Evolutionary conservation across 805 yeast genomes (phyloP).

Genomic region (Metschnikowia amazonensis): DNA sequence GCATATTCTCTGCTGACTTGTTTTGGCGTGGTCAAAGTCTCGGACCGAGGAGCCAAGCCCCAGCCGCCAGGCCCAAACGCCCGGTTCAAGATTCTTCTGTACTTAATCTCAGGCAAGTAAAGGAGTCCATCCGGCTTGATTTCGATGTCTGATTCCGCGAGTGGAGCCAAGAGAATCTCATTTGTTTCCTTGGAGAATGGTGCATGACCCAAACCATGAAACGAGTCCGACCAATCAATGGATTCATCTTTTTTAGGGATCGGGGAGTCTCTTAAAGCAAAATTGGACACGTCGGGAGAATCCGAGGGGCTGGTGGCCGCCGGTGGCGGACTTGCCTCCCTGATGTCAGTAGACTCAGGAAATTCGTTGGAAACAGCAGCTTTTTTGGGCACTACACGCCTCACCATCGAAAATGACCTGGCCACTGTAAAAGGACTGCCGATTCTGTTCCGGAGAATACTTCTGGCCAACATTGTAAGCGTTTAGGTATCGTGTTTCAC

Average conservation of each 20-base stretch:
- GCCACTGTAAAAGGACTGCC: conserved; percentile 14
- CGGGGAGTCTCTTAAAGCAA: conserved; percentile 25
- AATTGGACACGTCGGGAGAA: conserved; percentile 2
- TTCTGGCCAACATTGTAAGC: conserved; percentile 7
- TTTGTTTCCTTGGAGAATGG: conserved; percentile 65
- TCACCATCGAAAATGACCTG: conserved; percentile 16
- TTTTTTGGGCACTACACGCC: conserved; percentile 15
- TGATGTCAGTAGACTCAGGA: not conserved
- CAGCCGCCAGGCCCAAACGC: conserved; percentile 99
- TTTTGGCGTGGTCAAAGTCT: conserved; percentile 68
- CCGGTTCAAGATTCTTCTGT: conserved; percentile 78
- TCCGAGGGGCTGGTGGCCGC: not conserved
- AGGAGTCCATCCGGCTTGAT: conserved; percentile 93
- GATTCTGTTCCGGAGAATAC: conserved; percentile 3
- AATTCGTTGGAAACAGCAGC: not conserved
- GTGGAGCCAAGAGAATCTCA: conserved; percentile 55
- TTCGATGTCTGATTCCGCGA: conserved; percentile 76
- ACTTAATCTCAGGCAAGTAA: conserved; percentile 92
- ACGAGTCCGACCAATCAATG: conserved; percentile 81
- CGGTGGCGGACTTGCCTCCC: not conserved
- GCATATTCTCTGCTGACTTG: conserved; percentile 89
- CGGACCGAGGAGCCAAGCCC: conserved; percentile 95
- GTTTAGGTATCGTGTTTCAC: not conserved
- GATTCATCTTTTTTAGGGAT: conserved; percentile 12
- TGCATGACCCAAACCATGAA: conserved; percentile 77